Evolutionary conservation across 1,284 basidiomycete species (phyloP).

Genomic region (Ceratorhiza oryzae-sativae): DNA sequence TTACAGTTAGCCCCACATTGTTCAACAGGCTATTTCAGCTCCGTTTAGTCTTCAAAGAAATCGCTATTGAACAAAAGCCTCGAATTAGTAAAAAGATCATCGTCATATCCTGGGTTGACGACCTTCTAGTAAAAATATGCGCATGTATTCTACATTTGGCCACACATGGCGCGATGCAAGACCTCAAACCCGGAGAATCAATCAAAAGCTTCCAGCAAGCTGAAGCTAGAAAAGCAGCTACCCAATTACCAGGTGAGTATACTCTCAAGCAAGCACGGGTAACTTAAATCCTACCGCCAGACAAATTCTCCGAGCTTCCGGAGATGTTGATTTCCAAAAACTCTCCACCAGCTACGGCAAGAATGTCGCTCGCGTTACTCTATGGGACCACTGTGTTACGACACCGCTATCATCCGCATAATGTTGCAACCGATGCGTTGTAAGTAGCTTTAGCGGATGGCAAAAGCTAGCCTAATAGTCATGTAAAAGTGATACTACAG

Average conservation of each 20-base stretch:
- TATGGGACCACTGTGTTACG: constrained; percentile 20
- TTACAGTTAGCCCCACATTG: constrained; percentile 8
- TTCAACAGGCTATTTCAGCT: constrained; percentile 9
- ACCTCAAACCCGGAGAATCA: constrained; percentile 12
- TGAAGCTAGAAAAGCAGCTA: constrained; percentile 23
- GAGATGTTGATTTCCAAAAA: constrained; percentile 7
- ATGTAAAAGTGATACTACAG: neutral
- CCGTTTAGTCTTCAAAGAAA: constrained; percentile 6
- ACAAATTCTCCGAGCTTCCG: constrained; percentile 4
- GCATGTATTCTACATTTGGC: constrained; percentile 38
- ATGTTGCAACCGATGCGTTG: neutral
- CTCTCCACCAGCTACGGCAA: constrained; percentile 8
- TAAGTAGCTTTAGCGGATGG: neutral
- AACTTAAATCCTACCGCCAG: neutral
- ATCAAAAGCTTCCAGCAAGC: constrained; percentile 13
- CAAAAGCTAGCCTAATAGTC: neutral
- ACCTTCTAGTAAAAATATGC: constrained; percentile 31
- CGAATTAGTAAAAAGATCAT: neutral
- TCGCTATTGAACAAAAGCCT: neutral
- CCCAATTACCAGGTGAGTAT: constrained; percentile 15
- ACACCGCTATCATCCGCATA: neutral
- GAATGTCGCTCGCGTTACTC: constrained; percentile 10
- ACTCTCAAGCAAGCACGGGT: neutral
- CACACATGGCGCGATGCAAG: constrained; percentile 21
- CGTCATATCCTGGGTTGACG: constrained; percentile 22